phyloP scores from a whole-genome alignment of 805 yeast genomes.

The Metschnikowia picachoensis region DNA sequence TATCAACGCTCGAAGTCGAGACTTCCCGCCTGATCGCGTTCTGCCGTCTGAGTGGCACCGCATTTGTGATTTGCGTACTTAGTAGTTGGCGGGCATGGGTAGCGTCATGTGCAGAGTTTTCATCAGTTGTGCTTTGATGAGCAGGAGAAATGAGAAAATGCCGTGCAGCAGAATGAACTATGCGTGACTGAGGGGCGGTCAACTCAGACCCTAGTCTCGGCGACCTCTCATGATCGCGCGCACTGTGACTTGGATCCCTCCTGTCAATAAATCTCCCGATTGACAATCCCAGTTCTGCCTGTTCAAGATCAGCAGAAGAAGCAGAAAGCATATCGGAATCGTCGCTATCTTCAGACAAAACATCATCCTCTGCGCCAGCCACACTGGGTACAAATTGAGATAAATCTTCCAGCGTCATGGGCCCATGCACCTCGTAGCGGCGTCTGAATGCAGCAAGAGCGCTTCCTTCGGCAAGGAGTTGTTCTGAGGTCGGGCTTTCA shows the following conservation, averaged over 20 bases:
- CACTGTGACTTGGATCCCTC: neutral
- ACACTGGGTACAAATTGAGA: neutral
- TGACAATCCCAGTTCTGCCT: neutral
- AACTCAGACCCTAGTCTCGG: neutral
- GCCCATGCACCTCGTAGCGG: neutral
- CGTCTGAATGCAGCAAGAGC: slow-evolving; percentile 1
- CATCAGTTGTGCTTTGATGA: slow-evolving; percentile 22
- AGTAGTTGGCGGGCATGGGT: neutral
- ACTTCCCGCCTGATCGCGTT: slow-evolving; percentile 27
- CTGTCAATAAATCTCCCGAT: neutral
- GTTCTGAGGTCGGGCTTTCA: neutral
- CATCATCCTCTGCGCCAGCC: neutral
- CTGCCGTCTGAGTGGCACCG: slow-evolving; percentile 29
- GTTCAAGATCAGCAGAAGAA: neutral
- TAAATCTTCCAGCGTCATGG: neutral
- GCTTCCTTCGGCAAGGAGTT: neutral
- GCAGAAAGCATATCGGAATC: neutral
- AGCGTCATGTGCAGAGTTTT: slow-evolving; percentile 12
- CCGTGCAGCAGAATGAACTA: slow-evolving; percentile 6
- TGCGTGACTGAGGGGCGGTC: neutral
- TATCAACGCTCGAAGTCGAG: neutral
- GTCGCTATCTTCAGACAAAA: neutral
- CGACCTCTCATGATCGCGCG: neutral
- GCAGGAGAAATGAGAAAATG: slow-evolving; percentile 27
- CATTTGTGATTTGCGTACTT: slow-evolving; percentile 4